These are phyloP conservation scores for Eutrema salsugineum DNA, from an alignment of 441 rosid genomes.

Conservation along the genomic window DNA sequence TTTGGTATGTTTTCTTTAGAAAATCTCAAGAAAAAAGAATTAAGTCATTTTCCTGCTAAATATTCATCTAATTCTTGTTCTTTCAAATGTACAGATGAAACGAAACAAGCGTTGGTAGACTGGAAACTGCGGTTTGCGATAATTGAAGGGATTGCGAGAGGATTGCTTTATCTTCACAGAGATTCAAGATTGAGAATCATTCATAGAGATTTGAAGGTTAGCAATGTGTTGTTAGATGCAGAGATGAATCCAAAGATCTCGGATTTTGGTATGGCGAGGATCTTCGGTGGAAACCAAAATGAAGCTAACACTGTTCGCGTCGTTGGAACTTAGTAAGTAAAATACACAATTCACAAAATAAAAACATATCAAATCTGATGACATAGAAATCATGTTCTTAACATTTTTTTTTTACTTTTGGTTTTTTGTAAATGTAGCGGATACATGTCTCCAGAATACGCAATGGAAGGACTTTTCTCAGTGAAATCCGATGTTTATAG, in stretches of 20 bases:
- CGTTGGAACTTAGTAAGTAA: slow-evolving; percentile 88
- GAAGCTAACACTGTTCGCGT: slow-evolving; percentile 78
- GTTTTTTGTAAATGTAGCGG: slow-evolving; percentile 47
- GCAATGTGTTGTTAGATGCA: slow-evolving; percentile 77
- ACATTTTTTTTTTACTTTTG: background rate
- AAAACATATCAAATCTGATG: background rate
- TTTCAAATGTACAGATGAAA: slow-evolving; percentile 41
- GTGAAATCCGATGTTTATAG: slow-evolving; percentile 87
- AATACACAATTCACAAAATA: background rate
- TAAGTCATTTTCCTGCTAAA: too few relatives aligned
- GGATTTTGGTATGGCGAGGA: slow-evolving; percentile 91
- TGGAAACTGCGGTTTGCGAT: slow-evolving; percentile 66
- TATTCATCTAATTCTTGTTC: too few relatives aligned
- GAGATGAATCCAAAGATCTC: slow-evolving; percentile 88
- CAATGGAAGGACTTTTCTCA: slow-evolving; percentile 92
- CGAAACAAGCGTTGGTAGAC: slow-evolving; percentile 49
- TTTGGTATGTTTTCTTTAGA: slow-evolving; percentile 46
- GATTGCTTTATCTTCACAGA: slow-evolving; percentile 82
- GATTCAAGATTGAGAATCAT: slow-evolving; percentile 86
- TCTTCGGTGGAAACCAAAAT: slow-evolving; percentile 70
- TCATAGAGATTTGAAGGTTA: slow-evolving; percentile 82
- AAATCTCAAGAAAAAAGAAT: background rate
- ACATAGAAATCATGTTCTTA: background rate
- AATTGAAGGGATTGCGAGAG: slow-evolving; percentile 83
- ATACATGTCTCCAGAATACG: slow-evolving; percentile 94